phyloP scores from a whole-genome alignment of 306 rosid species.

The Glycine latifolia region DNA sequence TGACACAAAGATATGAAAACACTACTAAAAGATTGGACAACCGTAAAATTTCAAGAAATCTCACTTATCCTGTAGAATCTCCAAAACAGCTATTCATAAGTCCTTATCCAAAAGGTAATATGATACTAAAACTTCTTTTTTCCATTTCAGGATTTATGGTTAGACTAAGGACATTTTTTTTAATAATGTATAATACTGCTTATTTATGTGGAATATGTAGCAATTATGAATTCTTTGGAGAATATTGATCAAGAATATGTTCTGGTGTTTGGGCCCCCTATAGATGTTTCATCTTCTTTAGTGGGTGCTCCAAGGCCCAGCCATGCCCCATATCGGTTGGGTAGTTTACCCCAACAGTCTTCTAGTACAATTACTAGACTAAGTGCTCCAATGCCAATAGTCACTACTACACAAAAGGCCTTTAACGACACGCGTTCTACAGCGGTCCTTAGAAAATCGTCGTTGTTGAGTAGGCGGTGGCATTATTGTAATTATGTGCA shows the following conservation, averaged over 20 bases:
- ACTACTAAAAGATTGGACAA: slow-evolving; percentile 56
- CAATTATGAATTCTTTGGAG: slow-evolving; percentile 79
- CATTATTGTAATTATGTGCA: too few relatives aligned
- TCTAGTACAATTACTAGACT: slow-evolving; percentile 52
- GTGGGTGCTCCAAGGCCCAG: slow-evolving; percentile 67
- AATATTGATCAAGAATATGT: slow-evolving; percentile 97
- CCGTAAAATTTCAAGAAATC: slow-evolving; percentile 58
- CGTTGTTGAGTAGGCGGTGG: too few relatives aligned
- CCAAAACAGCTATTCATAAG: slow-evolving; percentile 53
- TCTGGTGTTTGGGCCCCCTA: slow-evolving; percentile 85
- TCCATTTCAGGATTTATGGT: slow-evolving; percentile 33
- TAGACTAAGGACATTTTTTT: slow-evolving; percentile 37
- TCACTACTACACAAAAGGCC: too few relatives aligned
- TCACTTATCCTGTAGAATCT: slow-evolving; percentile 54
- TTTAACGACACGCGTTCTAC: too few relatives aligned
- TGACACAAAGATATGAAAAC: slow-evolving; percentile 59
- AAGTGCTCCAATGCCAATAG: slow-evolving; percentile 88
- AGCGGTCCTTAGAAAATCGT: too few relatives aligned
- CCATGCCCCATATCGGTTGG: slow-evolving; percentile 64
- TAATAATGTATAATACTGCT: slow-evolving; percentile 20
- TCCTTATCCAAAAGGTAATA: slow-evolving; percentile 67
- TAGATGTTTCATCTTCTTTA: slow-evolving; percentile 75
- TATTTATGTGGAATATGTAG: slow-evolving; percentile 48
- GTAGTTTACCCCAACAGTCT: slow-evolving; percentile 62
- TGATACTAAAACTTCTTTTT: slow-evolving; percentile 28